phyloP scores from a whole-genome alignment of 2,329 filamentous ascomycete species.

The Penicillium crustosum region DNA sequence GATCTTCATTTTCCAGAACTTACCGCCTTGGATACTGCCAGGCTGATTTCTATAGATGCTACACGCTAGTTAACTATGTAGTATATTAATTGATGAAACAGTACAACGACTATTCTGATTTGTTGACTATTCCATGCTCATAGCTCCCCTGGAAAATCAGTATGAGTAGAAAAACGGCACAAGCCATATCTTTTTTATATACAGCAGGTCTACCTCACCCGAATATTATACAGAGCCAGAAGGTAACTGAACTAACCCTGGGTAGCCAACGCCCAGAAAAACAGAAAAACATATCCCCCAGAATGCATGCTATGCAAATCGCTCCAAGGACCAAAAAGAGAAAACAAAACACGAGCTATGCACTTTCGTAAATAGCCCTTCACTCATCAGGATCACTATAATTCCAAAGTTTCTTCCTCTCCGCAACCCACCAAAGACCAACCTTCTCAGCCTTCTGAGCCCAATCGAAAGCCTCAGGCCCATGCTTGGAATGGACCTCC shows the following conservation, averaged over 20 bases:
- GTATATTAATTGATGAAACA: not conserved
- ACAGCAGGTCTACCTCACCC: not conserved
- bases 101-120: not conserved
- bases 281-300: not conserved
- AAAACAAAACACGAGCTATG: not conserved
- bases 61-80: no score
- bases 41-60: not conserved
- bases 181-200: not conserved
- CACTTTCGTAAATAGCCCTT: not conserved
- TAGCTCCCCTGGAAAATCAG: not conserved
- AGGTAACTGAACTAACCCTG: not conserved
- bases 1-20: not conserved
- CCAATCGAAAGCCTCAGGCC: slow-evolving; percentile 37
- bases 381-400: slow-evolving; percentile 12
- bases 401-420: slow-evolving; percentile 32
- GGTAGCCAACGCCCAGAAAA: not conserved
- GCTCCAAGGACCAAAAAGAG: not conserved
- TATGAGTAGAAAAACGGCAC: not conserved
- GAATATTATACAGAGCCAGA: not conserved
- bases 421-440: slow-evolving; percentile 41
- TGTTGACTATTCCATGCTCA: not conserved
- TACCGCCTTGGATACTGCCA: not conserved
- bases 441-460: slow-evolving; percentile 37
- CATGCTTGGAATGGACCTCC: slow-evolving; percentile 27
- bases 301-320: slow-evolving; percentile 2